Evolutionary conservation across 1,284 basidiomycete genomes (phyloP).

Genomic region (Moesziomyces parantarcticus): DNA sequence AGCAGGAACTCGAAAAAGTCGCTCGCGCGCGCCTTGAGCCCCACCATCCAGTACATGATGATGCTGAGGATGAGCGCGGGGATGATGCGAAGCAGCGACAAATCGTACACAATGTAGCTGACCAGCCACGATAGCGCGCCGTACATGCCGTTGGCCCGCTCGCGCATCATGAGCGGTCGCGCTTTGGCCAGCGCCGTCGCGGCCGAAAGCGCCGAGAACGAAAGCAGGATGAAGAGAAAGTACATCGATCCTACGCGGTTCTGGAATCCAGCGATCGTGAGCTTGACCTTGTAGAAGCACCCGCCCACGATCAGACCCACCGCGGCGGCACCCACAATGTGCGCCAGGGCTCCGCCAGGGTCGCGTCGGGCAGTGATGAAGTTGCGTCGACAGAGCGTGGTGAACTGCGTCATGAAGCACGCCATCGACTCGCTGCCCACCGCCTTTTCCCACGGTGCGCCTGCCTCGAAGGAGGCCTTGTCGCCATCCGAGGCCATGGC

Average conservation of each 20-base stretch:
- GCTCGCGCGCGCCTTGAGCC: conserved; percentile 34
- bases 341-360: conserved; percentile 45
- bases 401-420: conserved; percentile 53
- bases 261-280: conserved; percentile 57
- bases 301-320: conserved; percentile 58
- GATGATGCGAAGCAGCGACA: conserved; percentile 45
- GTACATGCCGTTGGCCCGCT: conserved; percentile 56
- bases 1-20: conserved; percentile 59
- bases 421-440: conserved; percentile 26
- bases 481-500: background rate
- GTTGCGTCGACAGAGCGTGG: conserved; percentile 37
- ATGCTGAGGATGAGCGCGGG: conserved; percentile 38
- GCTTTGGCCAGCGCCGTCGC: conserved; percentile 34
- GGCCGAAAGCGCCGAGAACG: conserved; percentile 48
- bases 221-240: conserved; percentile 53
- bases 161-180: conserved; percentile 57
- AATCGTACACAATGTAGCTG: conserved; percentile 51
- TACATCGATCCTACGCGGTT: conserved; percentile 61
- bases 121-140: conserved; percentile 48
- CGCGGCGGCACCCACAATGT: conserved; percentile 42
- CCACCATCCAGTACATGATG: conserved; percentile 60
- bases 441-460: conserved; percentile 26
- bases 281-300: conserved; percentile 55
- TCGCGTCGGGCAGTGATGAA: conserved; percentile 49
- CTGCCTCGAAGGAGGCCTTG: conserved; percentile 9